Percentiles rank a stretch among this genome's conserved stretches.
phyloP scores from a whole-genome alignment of 2,329 filamentous ascomycete species.

The Cadophora sp. region DNA sequence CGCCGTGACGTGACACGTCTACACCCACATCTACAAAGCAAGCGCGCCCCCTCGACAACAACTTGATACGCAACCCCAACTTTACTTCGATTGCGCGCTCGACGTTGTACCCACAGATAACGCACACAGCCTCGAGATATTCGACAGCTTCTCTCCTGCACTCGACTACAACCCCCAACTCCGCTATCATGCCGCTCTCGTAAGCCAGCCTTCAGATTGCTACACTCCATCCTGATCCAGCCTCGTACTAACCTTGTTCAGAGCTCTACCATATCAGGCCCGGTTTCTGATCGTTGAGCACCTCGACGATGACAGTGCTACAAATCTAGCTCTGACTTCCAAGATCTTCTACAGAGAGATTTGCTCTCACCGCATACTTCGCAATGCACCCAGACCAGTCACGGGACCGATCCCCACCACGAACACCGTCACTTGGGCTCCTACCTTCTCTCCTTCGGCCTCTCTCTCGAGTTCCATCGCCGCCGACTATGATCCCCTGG shows the following conservation, averaged over 20 bases:
- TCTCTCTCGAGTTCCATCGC: constrained; percentile 17
- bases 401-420: constrained; percentile 20
- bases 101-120: not conserved
- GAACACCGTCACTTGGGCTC: constrained; percentile 25
- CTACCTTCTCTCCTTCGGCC: constrained; percentile 24
- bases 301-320: constrained; percentile 14
- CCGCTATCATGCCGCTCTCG: constrained; percentile 13
- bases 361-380: not conserved
- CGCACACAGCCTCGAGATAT: not conserved
- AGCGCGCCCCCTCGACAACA: not conserved
- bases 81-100: not conserved
- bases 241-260: constrained; percentile 2
- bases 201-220: constrained; percentile 7
- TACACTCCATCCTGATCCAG: not conserved
- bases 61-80: not conserved
- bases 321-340: constrained; percentile 21
- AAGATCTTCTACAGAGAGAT: not conserved
- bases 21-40: not conserved
- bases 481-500: constrained; percentile 34
- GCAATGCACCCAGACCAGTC: constrained; percentile 12
- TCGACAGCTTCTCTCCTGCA: not conserved
- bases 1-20: not conserved
- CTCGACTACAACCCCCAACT: not conserved
- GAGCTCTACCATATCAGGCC: not conserved
- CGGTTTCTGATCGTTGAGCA: constrained; percentile 1